phyloP scores from a whole-genome alignment of 768 basidiomycete genomes.

The Macrolepiota albuminosa region DNA sequence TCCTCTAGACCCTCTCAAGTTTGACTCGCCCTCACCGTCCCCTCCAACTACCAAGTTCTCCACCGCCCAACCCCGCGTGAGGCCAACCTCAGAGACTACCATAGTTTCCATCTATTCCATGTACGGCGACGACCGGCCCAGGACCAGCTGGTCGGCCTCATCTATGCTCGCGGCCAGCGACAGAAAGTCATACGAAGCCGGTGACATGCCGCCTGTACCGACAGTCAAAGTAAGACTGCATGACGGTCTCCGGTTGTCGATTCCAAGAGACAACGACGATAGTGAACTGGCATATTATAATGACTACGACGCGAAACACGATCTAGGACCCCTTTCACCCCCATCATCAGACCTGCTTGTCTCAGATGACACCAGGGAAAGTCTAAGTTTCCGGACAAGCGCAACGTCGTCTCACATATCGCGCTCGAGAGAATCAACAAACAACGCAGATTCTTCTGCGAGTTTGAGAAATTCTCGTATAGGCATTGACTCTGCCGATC shows the following conservation, averaged over 20 bases:
- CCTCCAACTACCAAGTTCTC: neutral
- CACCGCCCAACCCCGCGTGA: conserved; percentile 39
- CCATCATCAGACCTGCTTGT: conserved; percentile 23
- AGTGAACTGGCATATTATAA: conserved; percentile 13
- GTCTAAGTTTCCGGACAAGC: conserved; percentile 25
- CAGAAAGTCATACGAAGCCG: conserved; percentile 29
- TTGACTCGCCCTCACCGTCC: conserved; percentile 25
- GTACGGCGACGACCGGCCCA: conserved; percentile 60
- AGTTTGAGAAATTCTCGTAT: conserved; percentile 24
- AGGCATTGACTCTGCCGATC: conserved; percentile 15
- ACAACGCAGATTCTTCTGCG: neutral
- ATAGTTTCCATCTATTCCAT: conserved; percentile 85
- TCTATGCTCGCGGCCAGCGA: conserved; percentile 20
- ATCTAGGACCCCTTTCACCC: neutral
- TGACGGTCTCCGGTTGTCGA: conserved; percentile 22
- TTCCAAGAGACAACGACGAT: conserved; percentile 19
- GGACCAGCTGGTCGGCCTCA: conserved; percentile 41
- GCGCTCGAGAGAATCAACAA: conserved; percentile 23
- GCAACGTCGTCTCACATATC: conserved; percentile 24
- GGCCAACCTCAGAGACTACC: conserved; percentile 65
- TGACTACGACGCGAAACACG: conserved; percentile 4
- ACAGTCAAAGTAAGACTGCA: conserved; percentile 29
- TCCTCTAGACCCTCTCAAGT: conserved; percentile 26
- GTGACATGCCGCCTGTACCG: conserved; percentile 27
- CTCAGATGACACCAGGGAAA: conserved; percentile 22